phyloP scores from a whole-genome alignment of 2,329 filamentous ascomycete genomes.

The Pyricularia grisea region DNA sequence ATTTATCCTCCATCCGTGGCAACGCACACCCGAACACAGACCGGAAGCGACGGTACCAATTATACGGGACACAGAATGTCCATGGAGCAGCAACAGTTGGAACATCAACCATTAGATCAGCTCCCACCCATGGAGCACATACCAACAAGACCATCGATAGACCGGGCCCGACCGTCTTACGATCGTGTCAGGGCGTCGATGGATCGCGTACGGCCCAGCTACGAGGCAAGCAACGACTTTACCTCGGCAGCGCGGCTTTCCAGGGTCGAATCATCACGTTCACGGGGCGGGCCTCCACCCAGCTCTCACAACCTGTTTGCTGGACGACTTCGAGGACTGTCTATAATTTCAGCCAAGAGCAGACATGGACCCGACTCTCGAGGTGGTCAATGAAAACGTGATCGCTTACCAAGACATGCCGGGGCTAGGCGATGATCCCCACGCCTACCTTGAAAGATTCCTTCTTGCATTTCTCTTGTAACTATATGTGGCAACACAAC shows the following conservation, averaged over 20 bases:
- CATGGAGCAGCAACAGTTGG: constrained; percentile 32
- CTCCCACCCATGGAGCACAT: constrained; percentile 15
- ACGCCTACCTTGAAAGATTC: not conserved
- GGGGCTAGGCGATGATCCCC: not conserved
- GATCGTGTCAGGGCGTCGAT: constrained; percentile 80
- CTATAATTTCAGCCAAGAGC: constrained; percentile 18
- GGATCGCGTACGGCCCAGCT: constrained; percentile 75
- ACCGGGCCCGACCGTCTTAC: constrained; percentile 72
- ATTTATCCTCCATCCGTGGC: constrained; percentile 91
- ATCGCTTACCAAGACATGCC: not conserved
- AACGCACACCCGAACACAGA: constrained; percentile 76
- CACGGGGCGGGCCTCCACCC: constrained; percentile 13
- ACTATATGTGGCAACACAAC: constrained; percentile 3
- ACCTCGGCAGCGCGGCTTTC: constrained; percentile 80
- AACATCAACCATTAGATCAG: not conserved
- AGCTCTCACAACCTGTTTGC: constrained; percentile 7
- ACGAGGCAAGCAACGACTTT: constrained; percentile 83
- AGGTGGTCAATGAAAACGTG: not conserved
- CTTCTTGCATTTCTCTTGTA: constrained; percentile 2
- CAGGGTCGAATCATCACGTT: constrained; percentile 68
- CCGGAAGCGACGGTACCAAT: constrained; percentile 89
- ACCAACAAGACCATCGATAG: constrained; percentile 43
- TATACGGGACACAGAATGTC: constrained; percentile 63
- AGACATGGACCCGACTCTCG: constrained; percentile 4
- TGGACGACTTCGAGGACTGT: constrained; percentile 16